Percentiles rank a stretch among this genome's conserved stretches.
Evolutionary conservation across 2,329 filamentous ascomycete genomes (phyloP).

Genomic region (Cercospora canescens): DNA sequence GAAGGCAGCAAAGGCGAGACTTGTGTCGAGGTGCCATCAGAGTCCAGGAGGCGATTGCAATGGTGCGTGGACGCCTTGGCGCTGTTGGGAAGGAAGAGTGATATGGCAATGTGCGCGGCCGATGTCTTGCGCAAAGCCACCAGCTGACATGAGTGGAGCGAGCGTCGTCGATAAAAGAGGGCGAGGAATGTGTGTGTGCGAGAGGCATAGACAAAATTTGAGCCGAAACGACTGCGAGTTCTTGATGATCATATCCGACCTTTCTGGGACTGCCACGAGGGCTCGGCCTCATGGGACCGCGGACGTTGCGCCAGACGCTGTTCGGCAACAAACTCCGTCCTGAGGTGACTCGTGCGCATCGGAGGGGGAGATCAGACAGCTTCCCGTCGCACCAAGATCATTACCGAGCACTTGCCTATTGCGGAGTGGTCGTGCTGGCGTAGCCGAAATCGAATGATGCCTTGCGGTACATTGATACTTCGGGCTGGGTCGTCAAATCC

Average conservation of each 20-base stretch:
- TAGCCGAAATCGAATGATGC: neutral
- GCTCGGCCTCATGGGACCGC: neutral
- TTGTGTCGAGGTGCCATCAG: neutral
- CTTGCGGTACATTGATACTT: neutral
- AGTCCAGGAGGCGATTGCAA: conserved; percentile 9
- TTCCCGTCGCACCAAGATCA: neutral
- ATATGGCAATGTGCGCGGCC: conserved; percentile 18
- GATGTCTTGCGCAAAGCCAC: conserved; percentile 9
- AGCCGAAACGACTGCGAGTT: neutral
- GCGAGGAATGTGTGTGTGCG: neutral
- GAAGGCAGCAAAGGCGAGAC: conserved; percentile 4
- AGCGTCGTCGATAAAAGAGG: neutral
- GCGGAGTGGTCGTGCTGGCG: neutral
- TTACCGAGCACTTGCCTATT: neutral
- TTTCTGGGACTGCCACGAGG: neutral
- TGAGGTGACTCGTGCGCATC: too few species aligned
- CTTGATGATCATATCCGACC: neutral
- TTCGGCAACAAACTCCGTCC: too few species aligned
- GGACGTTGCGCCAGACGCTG: neutral
- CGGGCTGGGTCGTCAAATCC: neutral
- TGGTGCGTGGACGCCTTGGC: conserved; percentile 16
- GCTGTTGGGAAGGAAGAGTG: conserved; percentile 18
- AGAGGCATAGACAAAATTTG: neutral
- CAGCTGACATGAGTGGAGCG: neutral
- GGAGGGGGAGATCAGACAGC: neutral